Percentiles rank a stretch among this genome's conserved stretches.
phyloP scores from a whole-genome alignment of 148 eudicot species.

The Nyssa sinensis region DNA sequence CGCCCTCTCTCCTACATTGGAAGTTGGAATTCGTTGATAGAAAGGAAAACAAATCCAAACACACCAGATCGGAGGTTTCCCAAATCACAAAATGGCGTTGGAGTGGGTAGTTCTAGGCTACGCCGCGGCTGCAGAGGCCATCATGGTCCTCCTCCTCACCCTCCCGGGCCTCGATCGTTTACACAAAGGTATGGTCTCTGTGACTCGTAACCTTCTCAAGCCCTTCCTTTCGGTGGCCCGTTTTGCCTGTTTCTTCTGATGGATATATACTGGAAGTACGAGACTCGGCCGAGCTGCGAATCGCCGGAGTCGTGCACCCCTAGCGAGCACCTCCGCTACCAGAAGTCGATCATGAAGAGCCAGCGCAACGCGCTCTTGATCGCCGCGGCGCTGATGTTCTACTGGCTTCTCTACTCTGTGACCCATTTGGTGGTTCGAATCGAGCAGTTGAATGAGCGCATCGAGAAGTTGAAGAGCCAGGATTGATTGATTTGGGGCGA shows the following conservation, averaged over 20 bases:
- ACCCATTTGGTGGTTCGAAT: conserved; percentile 38
- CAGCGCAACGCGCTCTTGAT: conserved; percentile 52
- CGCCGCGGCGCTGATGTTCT: conserved; percentile 44
- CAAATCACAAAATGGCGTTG: conserved; percentile 37
- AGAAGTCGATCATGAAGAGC: conserved; percentile 52
- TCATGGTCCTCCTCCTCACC: conserved; percentile 53
- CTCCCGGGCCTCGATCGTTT: conserved; percentile 42
- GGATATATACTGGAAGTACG: conserved; percentile 65
- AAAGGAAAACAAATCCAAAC: neutral
- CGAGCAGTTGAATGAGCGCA: conserved; percentile 41
- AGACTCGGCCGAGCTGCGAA: conserved; percentile 43
- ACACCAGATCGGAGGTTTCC: conserved; percentile 19
- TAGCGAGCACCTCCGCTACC: conserved; percentile 47
- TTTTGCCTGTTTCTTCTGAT: conserved; percentile 44
- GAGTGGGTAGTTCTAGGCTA: conserved; percentile 60
- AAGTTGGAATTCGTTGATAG: no score
- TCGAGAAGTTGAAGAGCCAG: conserved; percentile 38
- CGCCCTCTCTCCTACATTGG: neutral
- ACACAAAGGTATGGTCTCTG: conserved; percentile 40
- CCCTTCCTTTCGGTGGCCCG: conserved; percentile 49
- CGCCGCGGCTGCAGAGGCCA: conserved; percentile 54
- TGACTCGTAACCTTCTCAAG: conserved; percentile 48
- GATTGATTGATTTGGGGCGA: conserved; percentile 35
- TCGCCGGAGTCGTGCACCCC: conserved; percentile 37
- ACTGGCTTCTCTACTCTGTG: conserved; percentile 46